Evolutionary conservation across 306 rosid genomes (phyloP).

Genomic region (Lagenaria siceraria): DNA sequence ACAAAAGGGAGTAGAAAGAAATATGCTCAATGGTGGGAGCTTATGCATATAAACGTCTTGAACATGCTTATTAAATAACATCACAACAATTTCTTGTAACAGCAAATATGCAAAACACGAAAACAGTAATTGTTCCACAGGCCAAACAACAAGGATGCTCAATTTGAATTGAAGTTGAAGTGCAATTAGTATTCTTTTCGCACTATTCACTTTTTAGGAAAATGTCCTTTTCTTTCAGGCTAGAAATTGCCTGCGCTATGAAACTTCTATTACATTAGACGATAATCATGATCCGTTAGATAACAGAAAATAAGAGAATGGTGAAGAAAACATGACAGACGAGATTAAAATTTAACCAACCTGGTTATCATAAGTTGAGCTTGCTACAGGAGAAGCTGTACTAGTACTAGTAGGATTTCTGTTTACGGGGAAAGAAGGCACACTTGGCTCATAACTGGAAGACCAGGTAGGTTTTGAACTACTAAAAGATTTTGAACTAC

Average conservation of each 20-base stretch:
- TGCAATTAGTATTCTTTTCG: background rate
- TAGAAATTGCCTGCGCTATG: background rate
- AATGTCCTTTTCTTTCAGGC: background rate
- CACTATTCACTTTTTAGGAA: background rate
- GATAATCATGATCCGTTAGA: background rate
- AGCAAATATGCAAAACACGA: background rate
- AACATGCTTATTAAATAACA: background rate
- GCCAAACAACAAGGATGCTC: background rate
- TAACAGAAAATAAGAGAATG: background rate
- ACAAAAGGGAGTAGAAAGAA: background rate
- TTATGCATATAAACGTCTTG: background rate
- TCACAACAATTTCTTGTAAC: background rate
- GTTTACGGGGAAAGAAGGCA: constrained; percentile 32
- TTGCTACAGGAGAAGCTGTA: constrained; percentile 55
- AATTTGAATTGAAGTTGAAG: background rate
- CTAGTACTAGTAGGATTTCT: constrained; percentile 20
- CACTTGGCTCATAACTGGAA: constrained; percentile 36
- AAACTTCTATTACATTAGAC: background rate
- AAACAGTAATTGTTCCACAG: background rate
- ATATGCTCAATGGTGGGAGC: background rate
- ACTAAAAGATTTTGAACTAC: constrained; percentile 7
- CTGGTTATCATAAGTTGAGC: constrained; percentile 58
- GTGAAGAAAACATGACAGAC: background rate
- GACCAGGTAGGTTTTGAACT: constrained; percentile 34
- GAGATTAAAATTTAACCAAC: constrained; percentile 20